Evolutionary conservation across 108 stramenopile species (phyloP).

Genomic region (Parietichytrium sp.): DNA sequence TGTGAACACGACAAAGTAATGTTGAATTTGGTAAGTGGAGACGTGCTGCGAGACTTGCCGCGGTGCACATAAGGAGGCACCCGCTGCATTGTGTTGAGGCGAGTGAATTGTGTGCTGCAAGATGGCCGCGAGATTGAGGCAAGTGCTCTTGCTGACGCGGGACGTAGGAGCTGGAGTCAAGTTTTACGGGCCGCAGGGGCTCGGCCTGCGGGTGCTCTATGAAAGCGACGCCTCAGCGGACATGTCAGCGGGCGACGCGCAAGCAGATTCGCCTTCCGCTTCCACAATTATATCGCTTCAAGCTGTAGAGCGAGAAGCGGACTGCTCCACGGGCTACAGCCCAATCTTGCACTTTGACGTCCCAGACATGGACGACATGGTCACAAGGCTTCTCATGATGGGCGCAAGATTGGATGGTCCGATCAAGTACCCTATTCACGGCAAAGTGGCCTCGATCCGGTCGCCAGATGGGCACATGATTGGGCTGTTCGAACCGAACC

Average conservation of each 20-base stretch:
- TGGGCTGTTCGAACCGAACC: slow-evolving; percentile 52
- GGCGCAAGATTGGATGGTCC: slow-evolving; percentile 54
- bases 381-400: slow-evolving; percentile 46
- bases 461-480: slow-evolving; percentile 58
- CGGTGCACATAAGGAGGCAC: too few species aligned
- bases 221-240: background rate
- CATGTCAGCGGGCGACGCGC: background rate
- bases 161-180: slow-evolving; percentile 16
- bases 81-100: too few species aligned
- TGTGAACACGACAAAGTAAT: too few species aligned
- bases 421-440: slow-evolving; percentile 55
- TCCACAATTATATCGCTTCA: background rate
- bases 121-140: slow-evolving; percentile 8
- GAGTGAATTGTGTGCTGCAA: too few species aligned
- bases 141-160: slow-evolving; percentile 29
- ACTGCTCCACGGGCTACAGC: slow-evolving; percentile 46
- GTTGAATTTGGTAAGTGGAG: too few species aligned
- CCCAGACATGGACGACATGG: slow-evolving; percentile 49
- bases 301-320: slow-evolving; percentile 19
- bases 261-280: background rate
- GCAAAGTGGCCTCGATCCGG: slow-evolving; percentile 50
- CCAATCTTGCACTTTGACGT: slow-evolving; percentile 54
- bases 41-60: too few species aligned
- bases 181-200: slow-evolving; percentile 33
- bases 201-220: background rate